Evolutionary conservation across 805 yeast genomes (phyloP).

Genomic region (Millerozyma miso): DNA sequence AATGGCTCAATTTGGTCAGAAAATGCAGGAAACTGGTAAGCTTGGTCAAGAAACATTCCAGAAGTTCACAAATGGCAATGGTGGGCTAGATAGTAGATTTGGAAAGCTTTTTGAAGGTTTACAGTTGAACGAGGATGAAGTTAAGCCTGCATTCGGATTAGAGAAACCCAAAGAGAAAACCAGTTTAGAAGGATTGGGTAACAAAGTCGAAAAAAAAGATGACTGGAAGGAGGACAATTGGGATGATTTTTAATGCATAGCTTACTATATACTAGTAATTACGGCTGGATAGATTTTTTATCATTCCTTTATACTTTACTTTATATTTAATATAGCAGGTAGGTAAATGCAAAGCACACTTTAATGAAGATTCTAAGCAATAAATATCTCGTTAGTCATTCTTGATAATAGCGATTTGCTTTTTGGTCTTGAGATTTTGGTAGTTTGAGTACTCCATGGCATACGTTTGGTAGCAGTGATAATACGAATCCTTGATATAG

Average conservation of each 20-base stretch:
- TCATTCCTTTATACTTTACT: not conserved
- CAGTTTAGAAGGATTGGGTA: slow-evolving; percentile 48
- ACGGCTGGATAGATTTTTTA: not conserved
- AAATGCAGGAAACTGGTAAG: slow-evolving; percentile 81
- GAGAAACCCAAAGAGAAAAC: slow-evolving; percentile 55
- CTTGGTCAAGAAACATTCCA: slow-evolving; percentile 68
- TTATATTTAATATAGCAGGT: not conserved
- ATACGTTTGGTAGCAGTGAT: slow-evolving; percentile 43
- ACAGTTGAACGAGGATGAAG: slow-evolving; percentile 32
- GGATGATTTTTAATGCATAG: slow-evolving; percentile 52
- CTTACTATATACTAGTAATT: not conserved
- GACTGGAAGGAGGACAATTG: slow-evolving; percentile 52
- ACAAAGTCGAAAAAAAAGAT: slow-evolving; percentile 32
- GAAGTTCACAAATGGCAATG: slow-evolving; percentile 47
- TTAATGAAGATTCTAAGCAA: too few relatives aligned
- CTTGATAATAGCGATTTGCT: too few relatives aligned
- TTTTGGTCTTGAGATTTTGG: not conserved
- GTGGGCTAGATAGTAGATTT: slow-evolving; percentile 44
- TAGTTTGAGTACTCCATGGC: slow-evolving; percentile 37
- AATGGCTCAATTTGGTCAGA: slow-evolving; percentile 95
- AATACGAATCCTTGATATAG: slow-evolving; percentile 59
- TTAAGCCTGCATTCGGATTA: slow-evolving; percentile 67
- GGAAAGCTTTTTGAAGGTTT: slow-evolving; percentile 56
- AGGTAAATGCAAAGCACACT: not conserved
- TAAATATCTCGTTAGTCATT: too few relatives aligned